Evolutionary conservation across 257 asterid species (phyloP).

Genomic region (Plectranthus barbatus): DNA sequence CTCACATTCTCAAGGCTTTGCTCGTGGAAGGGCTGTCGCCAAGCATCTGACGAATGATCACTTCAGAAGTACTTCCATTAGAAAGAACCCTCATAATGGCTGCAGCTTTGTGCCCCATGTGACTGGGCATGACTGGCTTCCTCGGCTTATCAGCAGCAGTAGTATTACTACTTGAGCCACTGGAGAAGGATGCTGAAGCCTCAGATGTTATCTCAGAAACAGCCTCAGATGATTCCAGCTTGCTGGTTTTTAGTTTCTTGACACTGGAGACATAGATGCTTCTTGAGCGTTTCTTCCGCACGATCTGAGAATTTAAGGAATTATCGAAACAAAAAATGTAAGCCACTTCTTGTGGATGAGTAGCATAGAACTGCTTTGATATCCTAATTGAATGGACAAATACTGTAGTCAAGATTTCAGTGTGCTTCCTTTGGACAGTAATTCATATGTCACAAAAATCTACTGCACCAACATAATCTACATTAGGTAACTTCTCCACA

Average conservation of each 20-base stretch:
- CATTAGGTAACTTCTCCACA: too few relatives aligned
- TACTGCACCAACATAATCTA: not conserved
- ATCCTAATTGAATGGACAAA: too few relatives aligned
- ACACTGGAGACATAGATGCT: constrained; percentile 34
- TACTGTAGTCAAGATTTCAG: too few relatives aligned
- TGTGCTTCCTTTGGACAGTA: too few relatives aligned
- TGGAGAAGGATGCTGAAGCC: constrained; percentile 43
- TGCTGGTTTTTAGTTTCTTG: constrained; percentile 33
- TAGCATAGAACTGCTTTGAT: not conserved
- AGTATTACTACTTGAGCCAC: constrained; percentile 18
- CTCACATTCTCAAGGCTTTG: constrained; percentile 94
- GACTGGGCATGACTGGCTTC: constrained; percentile 37
- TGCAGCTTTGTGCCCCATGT: constrained; percentile 59
- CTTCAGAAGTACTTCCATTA: constrained; percentile 69
- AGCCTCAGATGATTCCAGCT: constrained; percentile 33
- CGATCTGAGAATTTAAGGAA: constrained; percentile 34
- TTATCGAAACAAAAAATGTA: not conserved
- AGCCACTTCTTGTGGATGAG: not conserved
- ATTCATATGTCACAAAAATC: not conserved
- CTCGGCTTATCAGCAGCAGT: constrained; percentile 19
- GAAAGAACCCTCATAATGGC: constrained; percentile 59
- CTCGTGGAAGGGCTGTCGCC: constrained; percentile 98
- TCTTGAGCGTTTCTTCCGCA: constrained; percentile 64
- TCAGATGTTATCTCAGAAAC: constrained; percentile 41
- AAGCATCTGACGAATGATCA: constrained; percentile 71